Percentiles rank a stretch among this genome's conserved stretches.
phyloP scores from a whole-genome alignment of 495 filamentous ascomycete genomes.

The Aspergillus sclerotiicarbonarius region DNA sequence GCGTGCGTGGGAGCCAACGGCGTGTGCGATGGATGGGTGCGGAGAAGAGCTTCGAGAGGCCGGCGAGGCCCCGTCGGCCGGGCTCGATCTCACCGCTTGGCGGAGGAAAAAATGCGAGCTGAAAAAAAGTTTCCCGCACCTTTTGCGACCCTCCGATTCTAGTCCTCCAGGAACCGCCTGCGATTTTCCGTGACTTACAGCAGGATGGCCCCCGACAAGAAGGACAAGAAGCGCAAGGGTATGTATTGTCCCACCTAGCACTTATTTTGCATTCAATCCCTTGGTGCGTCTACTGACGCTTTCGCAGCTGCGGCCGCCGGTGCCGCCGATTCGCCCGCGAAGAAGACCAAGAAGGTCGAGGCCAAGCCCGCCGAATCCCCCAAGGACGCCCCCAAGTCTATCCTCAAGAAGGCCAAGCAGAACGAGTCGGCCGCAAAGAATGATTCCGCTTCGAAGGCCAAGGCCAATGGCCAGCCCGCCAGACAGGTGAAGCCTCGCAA shows the following conservation, averaged over 20 bases:
- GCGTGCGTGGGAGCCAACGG: conserved; percentile 9
- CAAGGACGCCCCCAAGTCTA: conserved; percentile 36
- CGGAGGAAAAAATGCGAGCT: conserved; percentile 28
- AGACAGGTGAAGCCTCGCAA: conserved; percentile 50
- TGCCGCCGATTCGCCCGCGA: conserved; percentile 52
- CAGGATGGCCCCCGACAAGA: conserved; percentile 68
- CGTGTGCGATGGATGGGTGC: conserved; percentile 15
- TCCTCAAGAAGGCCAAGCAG: conserved; percentile 38
- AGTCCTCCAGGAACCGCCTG: conserved; percentile 20
- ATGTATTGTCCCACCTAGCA: conserved; percentile 19
- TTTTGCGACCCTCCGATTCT: conserved; percentile 5
- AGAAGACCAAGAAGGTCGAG: conserved; percentile 57
- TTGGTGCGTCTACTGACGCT: conserved; percentile 24
- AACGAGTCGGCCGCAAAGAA: conserved; percentile 18
- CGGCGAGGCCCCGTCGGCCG: conserved; percentile 9
- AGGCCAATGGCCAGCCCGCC: conserved; percentile 37
- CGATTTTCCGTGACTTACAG: conserved; percentile 19
- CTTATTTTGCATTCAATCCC: conserved; percentile 7
- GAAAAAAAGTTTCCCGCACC: conserved; percentile 41
- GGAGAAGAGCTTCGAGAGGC: conserved; percentile 10
- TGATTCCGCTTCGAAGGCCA: conserved; percentile 25
- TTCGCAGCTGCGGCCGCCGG: conserved; percentile 31
- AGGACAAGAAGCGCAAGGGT: conserved; percentile 75
- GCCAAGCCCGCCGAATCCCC: conserved; percentile 28
- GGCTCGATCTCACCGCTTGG: conserved; percentile 36